A percentile compares a stretch with the other conserved stretches of the same genome.
Conservation (phyloP, 108 stramenopile genomes). For the Cyclotella distinguenda region DNA sequence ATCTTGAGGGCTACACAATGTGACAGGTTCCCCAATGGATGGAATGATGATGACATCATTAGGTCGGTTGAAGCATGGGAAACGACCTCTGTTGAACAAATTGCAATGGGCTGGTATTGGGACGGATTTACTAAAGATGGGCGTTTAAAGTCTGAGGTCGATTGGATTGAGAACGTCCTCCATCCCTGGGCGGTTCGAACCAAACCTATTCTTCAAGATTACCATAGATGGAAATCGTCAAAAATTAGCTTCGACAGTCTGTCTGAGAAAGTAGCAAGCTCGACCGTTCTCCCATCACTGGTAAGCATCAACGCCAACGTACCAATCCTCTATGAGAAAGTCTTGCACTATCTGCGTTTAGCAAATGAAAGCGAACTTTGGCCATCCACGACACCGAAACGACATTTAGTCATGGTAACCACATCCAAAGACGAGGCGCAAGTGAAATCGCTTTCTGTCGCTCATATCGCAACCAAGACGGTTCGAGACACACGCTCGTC, state of each 20-base stretch:
- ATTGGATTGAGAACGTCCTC: conserved; percentile 62
- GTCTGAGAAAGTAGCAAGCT: neutral
- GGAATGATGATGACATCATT: conserved; percentile 53
- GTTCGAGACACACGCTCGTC: conserved; percentile 51
- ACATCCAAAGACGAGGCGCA: conserved; percentile 37
- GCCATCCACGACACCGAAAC: conserved; percentile 74
- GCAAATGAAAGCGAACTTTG: conserved; percentile 64
- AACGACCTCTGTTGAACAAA: conserved; percentile 37
- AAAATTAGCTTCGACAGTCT: no score
- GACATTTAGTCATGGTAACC: conserved; percentile 81
- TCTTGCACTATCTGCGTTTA: conserved; percentile 56
- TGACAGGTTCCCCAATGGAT: conserved; percentile 56
- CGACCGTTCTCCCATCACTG: conserved; percentile 23
- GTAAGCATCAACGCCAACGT: conserved; percentile 51
- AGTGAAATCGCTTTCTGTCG: conserved; percentile 47
- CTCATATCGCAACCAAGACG: conserved; percentile 40
- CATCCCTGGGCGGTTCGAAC: conserved; percentile 71
- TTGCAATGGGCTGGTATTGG: conserved; percentile 54
- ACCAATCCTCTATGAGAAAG: conserved; percentile 58
- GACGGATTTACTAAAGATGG: conserved; percentile 53
- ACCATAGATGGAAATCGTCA: conserved; percentile 63
- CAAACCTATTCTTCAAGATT: conserved; percentile 56
- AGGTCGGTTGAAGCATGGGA: conserved; percentile 62
- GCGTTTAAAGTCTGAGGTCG: conserved; percentile 45
- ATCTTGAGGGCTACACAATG: conserved; percentile 60